Base-by-base conservation (phyloP, 805 yeast genomes). In the Teunomyces funiuensis region DNA sequence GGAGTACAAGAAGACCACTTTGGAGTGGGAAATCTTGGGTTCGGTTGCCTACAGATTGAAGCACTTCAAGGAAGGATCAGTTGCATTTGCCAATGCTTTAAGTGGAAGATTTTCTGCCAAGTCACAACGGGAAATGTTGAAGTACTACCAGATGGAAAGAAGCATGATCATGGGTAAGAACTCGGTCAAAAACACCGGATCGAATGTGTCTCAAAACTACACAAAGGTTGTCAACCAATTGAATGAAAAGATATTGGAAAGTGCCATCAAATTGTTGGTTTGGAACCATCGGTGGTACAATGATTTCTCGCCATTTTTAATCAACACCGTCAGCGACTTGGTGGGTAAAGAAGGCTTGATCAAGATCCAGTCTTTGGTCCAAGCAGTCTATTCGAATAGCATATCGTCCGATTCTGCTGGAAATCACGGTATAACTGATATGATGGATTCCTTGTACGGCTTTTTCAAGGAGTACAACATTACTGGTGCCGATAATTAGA, bases 211-310 rank as follows among this genome's bases (percentile, higher is more conserved):
- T 10, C 63, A 59, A 49, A 73, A 63, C 47, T 63, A 59, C 50
- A 54, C 65, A 37, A 73, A 70, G 42, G 62, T 66, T 19, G 57
- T 73, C 18, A 63, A 60, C 37, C 69, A 64, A 40, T 58, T 77
- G 39, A 80, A 82, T 54, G 76, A 73, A 38, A 71, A 74, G 47
- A 79, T 88, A 9, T 69, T 90, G 44, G 88, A 84, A 43, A 67
- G 83, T 16, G 65, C 82, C 42, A 87, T 90, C 26, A 85, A 85
- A 54, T 68, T 93, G 40, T 68, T 84, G n/a, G 95, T 93, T n/a
- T 95, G 98, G 97, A 85, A 88, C 58, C 97, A 90, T 63, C 79
- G 99, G 57, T 93, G 99, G 99, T 95, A 91, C 66, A 78, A 83
- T 49, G 97, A 91, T 50, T 91, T 89, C 57, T 82, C 95, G 6